Percentiles rank a stretch among this genome's conserved stretches.
Evolutionary conservation across 257 asterid species (phyloP).

Genomic region (Agastache rugosa): DNA sequence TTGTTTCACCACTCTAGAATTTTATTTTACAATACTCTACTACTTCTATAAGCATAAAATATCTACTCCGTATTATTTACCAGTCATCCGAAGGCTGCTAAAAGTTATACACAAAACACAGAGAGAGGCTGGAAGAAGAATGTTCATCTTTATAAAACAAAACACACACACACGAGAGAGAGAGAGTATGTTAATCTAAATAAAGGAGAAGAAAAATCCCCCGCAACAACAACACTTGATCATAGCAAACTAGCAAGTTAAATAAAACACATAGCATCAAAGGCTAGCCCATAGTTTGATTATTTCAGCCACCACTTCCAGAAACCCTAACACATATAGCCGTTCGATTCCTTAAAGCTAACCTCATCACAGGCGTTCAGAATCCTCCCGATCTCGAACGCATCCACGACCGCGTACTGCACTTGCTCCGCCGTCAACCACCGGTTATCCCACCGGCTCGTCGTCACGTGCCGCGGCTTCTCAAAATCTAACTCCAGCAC

Average conservation of each 20-base stretch:
- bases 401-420: constrained; percentile 44
- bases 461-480: constrained; percentile 32
- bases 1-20: too few species aligned
- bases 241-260: not conserved
- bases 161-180: too few species aligned
- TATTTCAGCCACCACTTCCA: not conserved
- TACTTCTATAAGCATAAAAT: too few species aligned
- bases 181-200: too few species aligned
- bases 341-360: not conserved
- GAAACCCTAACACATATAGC: not conserved
- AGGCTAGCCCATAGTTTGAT: too few species aligned
- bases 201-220: too few species aligned
- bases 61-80: too few species aligned
- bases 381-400: constrained; percentile 40
- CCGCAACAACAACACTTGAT: too few species aligned
- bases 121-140: not conserved
- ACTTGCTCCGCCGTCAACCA: constrained; percentile 40
- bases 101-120: too few species aligned
- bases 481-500: constrained; percentile 37
- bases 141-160: too few species aligned
- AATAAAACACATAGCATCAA: not conserved
- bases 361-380: not conserved
- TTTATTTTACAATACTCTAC: too few species aligned
- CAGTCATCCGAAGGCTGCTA: too few species aligned
- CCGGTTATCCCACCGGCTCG: constrained; percentile 41